A percentile compares a stretch with the other conserved stretches of the same genome.
phyloP scores from a whole-genome alignment of 768 basidiomycete species.

The Guyanaporus albipodus region DNA sequence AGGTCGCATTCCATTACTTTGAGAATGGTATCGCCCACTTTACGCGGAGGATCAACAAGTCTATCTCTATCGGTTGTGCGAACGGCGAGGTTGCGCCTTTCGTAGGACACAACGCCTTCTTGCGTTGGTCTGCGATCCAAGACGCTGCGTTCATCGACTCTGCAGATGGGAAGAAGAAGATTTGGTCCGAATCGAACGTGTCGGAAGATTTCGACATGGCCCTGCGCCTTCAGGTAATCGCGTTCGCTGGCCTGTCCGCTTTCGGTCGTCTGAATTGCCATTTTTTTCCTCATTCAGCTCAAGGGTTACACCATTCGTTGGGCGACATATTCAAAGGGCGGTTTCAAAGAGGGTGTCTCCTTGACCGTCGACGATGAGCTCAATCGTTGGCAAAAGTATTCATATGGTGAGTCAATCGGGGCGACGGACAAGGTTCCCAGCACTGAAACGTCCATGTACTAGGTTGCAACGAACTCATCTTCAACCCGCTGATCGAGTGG shows the following conservation, averaged over 20 bases:
- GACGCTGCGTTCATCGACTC: slow-evolving; percentile 73
- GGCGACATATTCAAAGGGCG: slow-evolving; percentile 84
- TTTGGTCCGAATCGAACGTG: slow-evolving; percentile 66
- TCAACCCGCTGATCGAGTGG: slow-evolving; percentile 81
- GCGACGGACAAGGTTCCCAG: not conserved
- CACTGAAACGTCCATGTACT: slow-evolving; percentile 29
- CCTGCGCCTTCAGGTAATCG: slow-evolving; percentile 44
- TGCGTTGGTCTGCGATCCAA: slow-evolving; percentile 89
- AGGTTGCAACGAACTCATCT: slow-evolving; percentile 57
- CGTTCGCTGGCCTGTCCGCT: slow-evolving; percentile 19
- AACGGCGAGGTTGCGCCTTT: slow-evolving; percentile 78
- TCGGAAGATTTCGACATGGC: slow-evolving; percentile 74
- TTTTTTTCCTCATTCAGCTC: slow-evolving; percentile 30
- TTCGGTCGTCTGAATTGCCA: slow-evolving; percentile 56
- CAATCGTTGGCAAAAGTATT: slow-evolving; percentile 90
- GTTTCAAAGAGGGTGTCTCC: slow-evolving; percentile 91
- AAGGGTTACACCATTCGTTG: slow-evolving; percentile 37
- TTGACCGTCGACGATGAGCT: slow-evolving; percentile 88
- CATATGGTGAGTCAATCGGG: slow-evolving; percentile 52
- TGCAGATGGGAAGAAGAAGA: slow-evolving; percentile 55
- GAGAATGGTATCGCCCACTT: slow-evolving; percentile 93
- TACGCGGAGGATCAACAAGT: slow-evolving; percentile 84
- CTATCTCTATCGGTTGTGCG: slow-evolving; percentile 72
- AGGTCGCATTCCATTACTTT: slow-evolving; percentile 84
- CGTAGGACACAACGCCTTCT: slow-evolving; percentile 85